Percentiles rank a stretch among this genome's conserved stretches.
Conservation (phyloP, 176 grass and related monocot genomes). For the Carex kokanica region DNA sequence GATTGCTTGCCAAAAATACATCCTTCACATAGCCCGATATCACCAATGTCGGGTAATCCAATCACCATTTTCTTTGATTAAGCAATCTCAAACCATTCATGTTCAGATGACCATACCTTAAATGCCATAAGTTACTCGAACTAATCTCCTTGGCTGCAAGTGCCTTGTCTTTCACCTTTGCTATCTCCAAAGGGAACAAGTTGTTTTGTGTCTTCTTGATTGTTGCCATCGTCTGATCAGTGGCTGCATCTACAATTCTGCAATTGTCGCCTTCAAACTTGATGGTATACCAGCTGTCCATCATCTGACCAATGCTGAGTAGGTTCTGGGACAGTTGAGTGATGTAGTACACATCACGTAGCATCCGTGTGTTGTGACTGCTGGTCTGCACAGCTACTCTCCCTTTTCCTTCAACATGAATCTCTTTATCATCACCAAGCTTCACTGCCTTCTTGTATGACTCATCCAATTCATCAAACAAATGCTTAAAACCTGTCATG, state of each 20-base stretch:
- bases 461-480: slow-evolving; percentile 5
- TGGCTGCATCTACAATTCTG: neutral
- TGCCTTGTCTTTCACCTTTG: neutral
- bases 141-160: neutral
- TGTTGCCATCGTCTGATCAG: no score
- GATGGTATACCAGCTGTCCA: neutral
- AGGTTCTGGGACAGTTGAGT: slow-evolving; percentile 13
- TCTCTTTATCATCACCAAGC: neutral
- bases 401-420: slow-evolving; percentile 9
- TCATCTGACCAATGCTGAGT: neutral
- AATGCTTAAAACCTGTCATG: neutral
- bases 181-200: neutral
- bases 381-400: neutral
- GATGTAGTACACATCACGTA: slow-evolving; percentile 15
- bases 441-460: neutral
- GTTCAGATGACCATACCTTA: slow-evolving; percentile 18
- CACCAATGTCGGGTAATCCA: neutral
- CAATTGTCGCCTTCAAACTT: slow-evolving; percentile 12
- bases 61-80: slow-evolving; percentile 21
- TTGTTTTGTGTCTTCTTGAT: neutral
- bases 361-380: neutral
- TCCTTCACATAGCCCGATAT: slow-evolving; percentile 4
- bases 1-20: neutral
- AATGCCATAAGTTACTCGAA: neutral
- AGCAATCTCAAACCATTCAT: neutral